phyloP scores from a whole-genome alignment of 23 red algal genomes.

The Chondrus crispus region DNA sequence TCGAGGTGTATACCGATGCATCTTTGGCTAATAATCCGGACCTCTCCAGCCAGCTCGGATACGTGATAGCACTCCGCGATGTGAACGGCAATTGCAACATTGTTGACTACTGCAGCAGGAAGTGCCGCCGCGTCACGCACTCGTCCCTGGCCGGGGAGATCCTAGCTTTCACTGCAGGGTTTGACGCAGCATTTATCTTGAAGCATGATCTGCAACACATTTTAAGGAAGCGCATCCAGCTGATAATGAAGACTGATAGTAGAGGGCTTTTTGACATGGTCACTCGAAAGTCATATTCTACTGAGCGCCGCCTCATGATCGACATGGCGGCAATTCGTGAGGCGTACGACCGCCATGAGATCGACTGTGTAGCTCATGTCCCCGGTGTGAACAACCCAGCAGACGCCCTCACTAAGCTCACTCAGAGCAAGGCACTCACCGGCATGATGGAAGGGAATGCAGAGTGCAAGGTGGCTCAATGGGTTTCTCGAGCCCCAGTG shows the following conservation, averaged over 20 bases:
- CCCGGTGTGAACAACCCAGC: background rate
- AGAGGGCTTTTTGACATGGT: background rate
- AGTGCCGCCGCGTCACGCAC: background rate
- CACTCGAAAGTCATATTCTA: background rate
- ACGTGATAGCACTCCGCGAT: background rate
- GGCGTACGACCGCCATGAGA: background rate
- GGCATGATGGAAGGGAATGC: background rate
- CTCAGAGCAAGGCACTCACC: background rate
- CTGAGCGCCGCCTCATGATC: background rate
- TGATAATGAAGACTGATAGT: background rate
- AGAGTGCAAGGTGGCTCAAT: too few relatives aligned
- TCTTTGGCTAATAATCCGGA: background rate
- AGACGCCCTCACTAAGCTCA: background rate
- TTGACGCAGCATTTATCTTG: background rate
- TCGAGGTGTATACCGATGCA: background rate
- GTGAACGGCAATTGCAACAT: background rate
- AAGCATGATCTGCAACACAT: background rate
- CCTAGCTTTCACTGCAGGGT: background rate
- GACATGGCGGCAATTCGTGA: background rate
- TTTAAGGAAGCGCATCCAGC: background rate
- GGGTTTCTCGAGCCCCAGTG: too few relatives aligned
- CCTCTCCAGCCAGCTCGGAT: background rate
- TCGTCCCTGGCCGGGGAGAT: background rate
- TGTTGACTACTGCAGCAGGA: background rate
- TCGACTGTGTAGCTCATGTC: background rate